Conservation (phyloP, 345 rosid genomes). For the Sonneratia alba region DNA sequence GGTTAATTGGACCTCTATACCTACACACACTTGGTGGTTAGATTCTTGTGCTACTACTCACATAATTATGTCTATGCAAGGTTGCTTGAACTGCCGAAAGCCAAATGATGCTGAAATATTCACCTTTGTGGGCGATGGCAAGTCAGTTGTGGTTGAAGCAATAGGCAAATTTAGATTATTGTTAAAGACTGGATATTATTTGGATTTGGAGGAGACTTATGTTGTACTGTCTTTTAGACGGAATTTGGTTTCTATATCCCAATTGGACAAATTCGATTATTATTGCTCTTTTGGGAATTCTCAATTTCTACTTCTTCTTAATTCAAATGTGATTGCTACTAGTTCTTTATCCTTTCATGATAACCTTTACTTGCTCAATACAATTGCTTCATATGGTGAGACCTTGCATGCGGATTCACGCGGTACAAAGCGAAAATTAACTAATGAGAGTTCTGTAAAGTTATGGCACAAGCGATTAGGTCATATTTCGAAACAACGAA, state of each 20-base stretch:
- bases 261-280: slow-evolving; percentile 11
- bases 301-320: neutral
- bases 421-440: too few species aligned
- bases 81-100: neutral
- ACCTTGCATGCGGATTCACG: too few species aligned
- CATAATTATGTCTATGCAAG: too few species aligned
- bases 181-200: too few species aligned
- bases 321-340: neutral
- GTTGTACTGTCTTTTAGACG: slow-evolving; percentile 9
- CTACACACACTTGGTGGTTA: too few species aligned
- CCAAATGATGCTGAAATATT: neutral
- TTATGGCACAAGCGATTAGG: too few species aligned
- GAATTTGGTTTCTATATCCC: slow-evolving; percentile 8
- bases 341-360: neutral
- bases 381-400: slow-evolving; percentile 5
- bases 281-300: slow-evolving; percentile 12
- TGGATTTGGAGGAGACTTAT: too few species aligned
- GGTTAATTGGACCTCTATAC: too few species aligned
- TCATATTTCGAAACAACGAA: too few species aligned
- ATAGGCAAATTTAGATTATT: neutral
- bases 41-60: too few species aligned
- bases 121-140: neutral
- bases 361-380: slow-evolving; percentile 11
- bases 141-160: neutral
- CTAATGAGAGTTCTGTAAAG: too few species aligned